These are phyloP conservation scores for Fusarium xylarioides DNA, from an alignment of 2,329 filamentous ascomycete species.

Conservation along the genomic window DNA sequence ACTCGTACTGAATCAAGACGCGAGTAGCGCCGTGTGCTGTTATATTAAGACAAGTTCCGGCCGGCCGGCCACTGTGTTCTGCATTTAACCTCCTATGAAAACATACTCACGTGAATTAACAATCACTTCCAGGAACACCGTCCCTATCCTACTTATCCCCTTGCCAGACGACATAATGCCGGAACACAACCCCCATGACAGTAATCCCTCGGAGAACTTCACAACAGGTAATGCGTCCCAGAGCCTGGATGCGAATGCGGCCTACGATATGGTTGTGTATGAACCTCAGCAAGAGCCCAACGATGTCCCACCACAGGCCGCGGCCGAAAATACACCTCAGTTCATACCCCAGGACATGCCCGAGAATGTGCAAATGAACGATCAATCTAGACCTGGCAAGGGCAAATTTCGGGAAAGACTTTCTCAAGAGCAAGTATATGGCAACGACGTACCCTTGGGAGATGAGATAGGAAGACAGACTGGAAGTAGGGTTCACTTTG, in stretches of 20 bases:
- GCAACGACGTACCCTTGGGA: fast-evolving
- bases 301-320: fast-evolving
- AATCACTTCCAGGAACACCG: too few species aligned
- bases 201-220: too few species aligned
- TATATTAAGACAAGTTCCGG: not conserved
- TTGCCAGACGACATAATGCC: not conserved
- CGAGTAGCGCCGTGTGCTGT: fast-evolving
- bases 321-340: not conserved
- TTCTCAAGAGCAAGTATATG: not conserved
- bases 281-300: not conserved
- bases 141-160: too few species aligned
- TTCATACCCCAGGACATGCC: not conserved
- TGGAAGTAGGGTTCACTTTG: not conserved
- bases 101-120: fast-evolving
- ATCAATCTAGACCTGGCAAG: not conserved
- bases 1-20: not conserved
- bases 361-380: not conserved
- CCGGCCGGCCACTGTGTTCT: fast-evolving
- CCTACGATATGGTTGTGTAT: not conserved
- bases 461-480: fast-evolving
- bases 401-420: fast-evolving
- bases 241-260: not conserved
- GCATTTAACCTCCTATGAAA: not conserved
- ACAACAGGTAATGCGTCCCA: not conserved
- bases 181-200: not conserved